Conservation (phyloP, 257 asterid genomes). For the Eustoma russellianum region DNA sequence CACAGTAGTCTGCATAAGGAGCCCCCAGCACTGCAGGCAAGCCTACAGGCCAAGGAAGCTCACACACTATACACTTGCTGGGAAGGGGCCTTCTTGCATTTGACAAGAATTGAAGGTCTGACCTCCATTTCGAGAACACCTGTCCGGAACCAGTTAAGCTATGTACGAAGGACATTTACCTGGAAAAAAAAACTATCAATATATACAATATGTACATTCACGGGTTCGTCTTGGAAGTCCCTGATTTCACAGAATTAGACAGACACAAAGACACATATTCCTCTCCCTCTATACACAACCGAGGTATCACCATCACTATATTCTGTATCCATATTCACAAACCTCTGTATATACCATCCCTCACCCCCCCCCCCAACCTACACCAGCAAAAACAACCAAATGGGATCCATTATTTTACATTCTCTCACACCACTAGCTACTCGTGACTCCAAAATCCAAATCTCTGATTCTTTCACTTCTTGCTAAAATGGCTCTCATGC, state of each 20-base stretch:
- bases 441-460: slow-evolving; percentile 2
- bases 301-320: slow-evolving; percentile 15
- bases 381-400: slow-evolving; percentile 1
- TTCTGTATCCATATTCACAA: too few relatives aligned
- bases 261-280: slow-evolving; percentile 84
- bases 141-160: too few relatives aligned
- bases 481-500: slow-evolving; percentile 54
- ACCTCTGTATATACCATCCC: neutral
- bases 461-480: neutral
- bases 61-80: too few relatives aligned
- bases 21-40: too few relatives aligned
- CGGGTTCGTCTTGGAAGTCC: slow-evolving; percentile 98
- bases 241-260: slow-evolving; percentile 74
- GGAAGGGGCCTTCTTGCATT: too few relatives aligned
- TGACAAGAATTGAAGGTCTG: too few relatives aligned
- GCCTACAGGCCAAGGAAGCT: too few relatives aligned
- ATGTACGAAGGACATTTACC: too few relatives aligned
- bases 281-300: slow-evolving; percentile 56
- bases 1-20: too few relatives aligned
- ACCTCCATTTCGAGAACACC: too few relatives aligned
- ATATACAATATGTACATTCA: slow-evolving; percentile 30
- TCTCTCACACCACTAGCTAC: slow-evolving; percentile 1
- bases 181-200: too few relatives aligned
- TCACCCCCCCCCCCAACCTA: slow-evolving; percentile 1
- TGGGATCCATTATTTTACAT: slow-evolving; percentile 6